Evolutionary conservation across 768 basidiomycete species (phyloP), one percentile per base, ranked within the genome.

Genomic region (Boletus huronensis): DNA sequence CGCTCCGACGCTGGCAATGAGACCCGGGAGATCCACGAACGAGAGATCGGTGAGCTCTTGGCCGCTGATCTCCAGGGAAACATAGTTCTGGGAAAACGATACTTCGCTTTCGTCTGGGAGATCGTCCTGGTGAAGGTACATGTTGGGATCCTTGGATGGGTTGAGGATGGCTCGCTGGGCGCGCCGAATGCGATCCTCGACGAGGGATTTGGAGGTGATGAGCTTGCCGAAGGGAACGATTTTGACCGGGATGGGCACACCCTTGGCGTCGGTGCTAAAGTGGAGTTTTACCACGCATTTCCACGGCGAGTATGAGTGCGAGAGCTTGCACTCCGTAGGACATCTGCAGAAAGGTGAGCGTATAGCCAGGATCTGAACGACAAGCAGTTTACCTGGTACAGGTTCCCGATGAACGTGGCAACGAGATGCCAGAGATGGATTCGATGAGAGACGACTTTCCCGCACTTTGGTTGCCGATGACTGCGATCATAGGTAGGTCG

Each of bases 391-490:
- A 83, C 88, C 88, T 76, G 1, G 88, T 91, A 56, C 88, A 90
- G 0, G 88, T 89, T 0, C 88, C 88, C n/a, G 81, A 74, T 0
- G 84, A 84, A 10, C 87, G 78, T 23, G 87, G 87, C 0, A 90
- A 71, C 0, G 79, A 85, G 17, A 90, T 81, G 0, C 87, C 85
- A 0, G 86, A 87, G 42, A 90, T 88, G 0, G 85, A 79, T 59
- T 90, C 88, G 11, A 90, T 89, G 5, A 90, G 75, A 0, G 88
- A 90, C 0, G 86, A 88, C 61, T 90, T 90, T 0, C 88, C 88
- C 0, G 85, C 85, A 41, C 83, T 86, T 58, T 90, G 88, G 2
- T 76, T 79, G 1, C 88, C 88, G 17, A 88, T 79, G 40, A 89
- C 88, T 0, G 82, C 84, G 31, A 90, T 88, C 57, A 82, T 80